Conservation (phyloP, 1,139 yeast genomes). For the Martiniozyma asiatica region DNA sequence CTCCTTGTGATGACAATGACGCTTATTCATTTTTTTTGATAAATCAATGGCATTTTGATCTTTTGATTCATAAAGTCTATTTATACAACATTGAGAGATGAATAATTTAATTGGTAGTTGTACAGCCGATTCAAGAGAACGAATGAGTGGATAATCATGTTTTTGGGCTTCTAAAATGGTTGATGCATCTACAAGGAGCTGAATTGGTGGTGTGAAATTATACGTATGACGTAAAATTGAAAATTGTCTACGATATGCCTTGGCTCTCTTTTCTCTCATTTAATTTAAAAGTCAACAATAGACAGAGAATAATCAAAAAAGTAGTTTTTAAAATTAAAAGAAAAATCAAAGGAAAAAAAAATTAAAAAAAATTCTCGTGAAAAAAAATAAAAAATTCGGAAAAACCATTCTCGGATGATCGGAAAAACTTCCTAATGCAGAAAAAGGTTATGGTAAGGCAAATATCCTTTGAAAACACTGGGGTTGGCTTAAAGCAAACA, state of each 20-base stretch:
- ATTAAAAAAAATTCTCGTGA: too few species aligned
- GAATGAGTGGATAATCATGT: slow-evolving; percentile 58
- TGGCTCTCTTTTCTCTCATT: too few species aligned
- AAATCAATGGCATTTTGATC: slow-evolving; percentile 64
- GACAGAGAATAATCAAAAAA: too few species aligned
- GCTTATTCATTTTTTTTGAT: slow-evolving; percentile 69
- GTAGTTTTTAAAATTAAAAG: too few species aligned
- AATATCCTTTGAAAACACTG: too few species aligned
- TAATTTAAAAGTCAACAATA: too few species aligned
- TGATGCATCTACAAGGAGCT: slow-evolving; percentile 74
- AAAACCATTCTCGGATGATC: too few species aligned
- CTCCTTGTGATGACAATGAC: slow-evolving; percentile 48
- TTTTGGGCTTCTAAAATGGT: slow-evolving; percentile 53
- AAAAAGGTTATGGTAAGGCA: too few species aligned
- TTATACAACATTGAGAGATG: slow-evolving; percentile 95
- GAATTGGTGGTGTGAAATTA: slow-evolving; percentile 90
- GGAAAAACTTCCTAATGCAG: too few species aligned
- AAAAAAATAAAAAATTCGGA: too few species aligned
- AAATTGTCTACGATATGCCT: slow-evolving; percentile 92
- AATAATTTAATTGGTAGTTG: slow-evolving; percentile 84
- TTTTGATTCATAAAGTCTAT: slow-evolving; percentile 60
- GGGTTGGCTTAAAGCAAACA: too few species aligned
- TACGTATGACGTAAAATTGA: slow-evolving; percentile 71
- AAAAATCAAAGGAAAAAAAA: too few species aligned
- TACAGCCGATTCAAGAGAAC: slow-evolving; percentile 70